These are phyloP conservation scores for Tylopilus vinaceipallidus DNA, from an alignment of 768 basidiomycete genomes.

Conservation along the genomic window DNA sequence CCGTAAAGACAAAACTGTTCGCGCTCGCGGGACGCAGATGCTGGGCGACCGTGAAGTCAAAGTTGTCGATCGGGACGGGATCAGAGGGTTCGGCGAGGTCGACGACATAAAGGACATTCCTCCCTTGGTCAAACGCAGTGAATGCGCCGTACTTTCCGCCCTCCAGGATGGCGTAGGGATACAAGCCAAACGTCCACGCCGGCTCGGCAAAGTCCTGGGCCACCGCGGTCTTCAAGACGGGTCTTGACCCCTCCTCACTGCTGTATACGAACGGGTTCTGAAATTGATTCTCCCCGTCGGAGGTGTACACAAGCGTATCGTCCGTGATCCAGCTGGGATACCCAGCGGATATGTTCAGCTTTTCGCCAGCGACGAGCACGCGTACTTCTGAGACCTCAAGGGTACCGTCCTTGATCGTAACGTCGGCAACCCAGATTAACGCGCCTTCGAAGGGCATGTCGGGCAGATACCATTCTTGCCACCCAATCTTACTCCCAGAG, in stretches of 20 bases:
- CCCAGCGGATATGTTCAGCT: conserved; percentile 35
- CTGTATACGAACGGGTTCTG: conserved; percentile 43
- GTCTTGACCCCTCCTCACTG: conserved; percentile 28
- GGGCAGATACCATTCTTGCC: conserved; percentile 63
- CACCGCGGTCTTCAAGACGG: conserved; percentile 19
- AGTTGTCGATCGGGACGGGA: background rate
- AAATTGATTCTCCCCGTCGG: conserved; percentile 56
- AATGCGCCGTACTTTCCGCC: conserved; percentile 26
- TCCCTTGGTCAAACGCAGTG: conserved; percentile 29
- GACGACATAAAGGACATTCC: conserved; percentile 34
- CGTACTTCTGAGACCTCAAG: conserved; percentile 35
- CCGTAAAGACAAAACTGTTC: conserved; percentile 14
- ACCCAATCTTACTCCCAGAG: conserved; percentile 52
- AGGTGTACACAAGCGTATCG: conserved; percentile 54
- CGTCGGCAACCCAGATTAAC: conserved; percentile 48
- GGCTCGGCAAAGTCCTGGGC: conserved; percentile 25
- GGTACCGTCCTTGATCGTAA: conserved; percentile 13
- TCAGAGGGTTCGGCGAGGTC: conserved; percentile 12
- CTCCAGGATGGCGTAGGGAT: conserved; percentile 25
- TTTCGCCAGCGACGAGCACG: conserved; percentile 48
- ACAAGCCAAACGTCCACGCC: conserved; percentile 15
- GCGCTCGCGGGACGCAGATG: conserved; percentile 2
- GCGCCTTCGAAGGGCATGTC: conserved; percentile 69
- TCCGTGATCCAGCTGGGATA: conserved; percentile 40
- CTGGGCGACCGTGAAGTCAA: conserved; percentile 12